Evolutionary conservation across 2,329 filamentous ascomycete genomes (phyloP), one percentile per base, ranked within the genome.

Genomic region (Pseudogymnoascus sp.): DNA sequence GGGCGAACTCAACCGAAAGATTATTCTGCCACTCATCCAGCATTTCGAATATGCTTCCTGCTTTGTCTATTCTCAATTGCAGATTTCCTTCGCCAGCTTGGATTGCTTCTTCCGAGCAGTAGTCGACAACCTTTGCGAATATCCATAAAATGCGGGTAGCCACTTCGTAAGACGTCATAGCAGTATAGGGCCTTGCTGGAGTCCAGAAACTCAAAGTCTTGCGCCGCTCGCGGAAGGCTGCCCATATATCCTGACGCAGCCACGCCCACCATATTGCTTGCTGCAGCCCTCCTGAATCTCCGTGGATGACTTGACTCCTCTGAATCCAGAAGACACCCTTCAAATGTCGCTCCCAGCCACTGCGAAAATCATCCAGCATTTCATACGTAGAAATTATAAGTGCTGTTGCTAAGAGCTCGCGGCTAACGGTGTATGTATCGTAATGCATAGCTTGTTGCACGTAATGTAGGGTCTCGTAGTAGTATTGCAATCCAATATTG

Each of bases 311-410:
- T 61, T 84, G 82, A 0, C 80, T 84, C n/a, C 84, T 75, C 63
- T 86, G 81, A 14, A 87, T 87, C 81, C 84, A 86, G 66, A 87
- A 88, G 0, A 86, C 83, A 0, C 84, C 84, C 68, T 86, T 82
- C 0, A 87, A 74, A 69, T 88, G 84, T 2, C 82, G 75, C 65
- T 87, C 82, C 84, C 85, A 87, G 50, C 78, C 79, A 23, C 71
- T 81, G 71, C 71, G 69, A 5, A 79, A 79, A 2, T 79, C 81
- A 61, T 85, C 82, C n/a, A 87, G 79, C 84, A 87, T 87, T 71
- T 87, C 84, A 66, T 87, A 87, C 0, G 82, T 83, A 11, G 82
- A 85, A 31, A 87, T 82, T 14, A 86, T 77, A 0, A 87, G 73
- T 0, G 83, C 80, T 0, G 84, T 87, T 0, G 82, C 80, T 28